Percentiles rank a stretch among this genome's conserved stretches.
Conservation (phyloP, 2,329 filamentous ascomycete genomes). For the Sarocladium oryzae region DNA sequence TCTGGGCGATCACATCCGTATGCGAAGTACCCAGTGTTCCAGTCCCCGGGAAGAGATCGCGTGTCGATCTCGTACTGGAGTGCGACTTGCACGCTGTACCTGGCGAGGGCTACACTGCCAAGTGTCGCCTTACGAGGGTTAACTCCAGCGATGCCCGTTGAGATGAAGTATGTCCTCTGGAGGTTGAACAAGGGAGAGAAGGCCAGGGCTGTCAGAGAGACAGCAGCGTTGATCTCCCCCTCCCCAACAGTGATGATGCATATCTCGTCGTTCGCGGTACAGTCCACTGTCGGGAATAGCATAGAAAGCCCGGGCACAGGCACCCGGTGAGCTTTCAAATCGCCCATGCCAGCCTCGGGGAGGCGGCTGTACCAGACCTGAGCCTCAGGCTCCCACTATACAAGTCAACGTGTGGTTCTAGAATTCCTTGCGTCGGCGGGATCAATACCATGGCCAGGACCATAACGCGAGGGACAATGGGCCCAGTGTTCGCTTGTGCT, state of each 20-base stretch:
- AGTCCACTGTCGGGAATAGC: slow-evolving; percentile 58
- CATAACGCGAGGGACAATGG: slow-evolving; percentile 10
- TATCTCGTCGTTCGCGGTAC: slow-evolving; percentile 51
- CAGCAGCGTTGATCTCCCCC: slow-evolving; percentile 68
- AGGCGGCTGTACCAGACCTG: slow-evolving; percentile 54
- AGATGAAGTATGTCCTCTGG: slow-evolving; percentile 60
- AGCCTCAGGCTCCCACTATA: slow-evolving; percentile 55
- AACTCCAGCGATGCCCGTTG: slow-evolving; percentile 68
- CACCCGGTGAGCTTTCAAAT: slow-evolving; percentile 51
- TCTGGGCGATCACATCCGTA: slow-evolving; percentile 50
- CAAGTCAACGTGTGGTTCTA: background rate
- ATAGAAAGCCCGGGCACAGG: slow-evolving; percentile 58
- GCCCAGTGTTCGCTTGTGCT: background rate
- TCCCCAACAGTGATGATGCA: slow-evolving; percentile 67
- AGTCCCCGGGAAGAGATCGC: slow-evolving; percentile 60
- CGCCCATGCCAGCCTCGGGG: slow-evolving; percentile 36
- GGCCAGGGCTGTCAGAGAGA: slow-evolving; percentile 57
- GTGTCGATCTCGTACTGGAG: slow-evolving; percentile 71
- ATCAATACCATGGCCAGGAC: slow-evolving; percentile 41
- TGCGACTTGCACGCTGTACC: slow-evolving; percentile 66
- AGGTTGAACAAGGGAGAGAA: slow-evolving; percentile 59
- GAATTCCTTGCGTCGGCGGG: background rate
- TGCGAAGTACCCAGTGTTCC: slow-evolving; percentile 61
- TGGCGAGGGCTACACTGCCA: slow-evolving; percentile 59
- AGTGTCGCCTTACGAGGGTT: slow-evolving; percentile 62